Percentiles rank a stretch among this genome's conserved stretches.
phyloP scores from a whole-genome alignment of 805 yeast species.

The Lipomyces mesembrius region DNA sequence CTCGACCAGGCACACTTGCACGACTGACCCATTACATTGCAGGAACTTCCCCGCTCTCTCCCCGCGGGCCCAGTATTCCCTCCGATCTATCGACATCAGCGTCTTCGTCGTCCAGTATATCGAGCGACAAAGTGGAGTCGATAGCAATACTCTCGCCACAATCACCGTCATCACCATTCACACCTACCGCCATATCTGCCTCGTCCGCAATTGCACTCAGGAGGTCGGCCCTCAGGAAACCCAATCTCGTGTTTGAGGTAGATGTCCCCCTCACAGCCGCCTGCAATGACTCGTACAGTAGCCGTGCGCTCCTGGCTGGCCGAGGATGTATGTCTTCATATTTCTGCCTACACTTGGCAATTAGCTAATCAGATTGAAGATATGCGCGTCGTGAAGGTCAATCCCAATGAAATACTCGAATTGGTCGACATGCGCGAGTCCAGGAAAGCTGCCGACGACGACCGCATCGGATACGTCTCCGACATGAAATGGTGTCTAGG shows the following conservation, averaged over 20 bases:
- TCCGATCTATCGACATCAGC: background rate
- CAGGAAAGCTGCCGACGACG: slow-evolving; percentile 31
- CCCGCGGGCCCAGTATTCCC: background rate
- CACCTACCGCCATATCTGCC: background rate
- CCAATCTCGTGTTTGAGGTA: slow-evolving; percentile 13
- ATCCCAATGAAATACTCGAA: slow-evolving; percentile 14
- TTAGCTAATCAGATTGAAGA: slow-evolving; percentile 5
- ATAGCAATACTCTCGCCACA: background rate
- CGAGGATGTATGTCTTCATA: slow-evolving; percentile 23
- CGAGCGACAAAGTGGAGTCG: background rate
- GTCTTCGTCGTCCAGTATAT: slow-evolving; percentile 2
- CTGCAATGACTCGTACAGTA: slow-evolving; percentile 19
- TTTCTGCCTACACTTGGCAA: background rate
- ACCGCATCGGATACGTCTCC: slow-evolving; percentile 43
- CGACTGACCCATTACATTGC: slow-evolving; percentile 22
- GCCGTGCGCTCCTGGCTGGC: slow-evolving; percentile 32
- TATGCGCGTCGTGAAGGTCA: slow-evolving; percentile 27
- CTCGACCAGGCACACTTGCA: slow-evolving; percentile 23
- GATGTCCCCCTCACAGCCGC: slow-evolving; percentile 29
- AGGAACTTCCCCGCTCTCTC: slow-evolving; percentile 14
- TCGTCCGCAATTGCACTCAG: background rate
- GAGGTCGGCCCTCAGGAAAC: background rate
- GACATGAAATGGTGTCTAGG: slow-evolving; percentile 46
- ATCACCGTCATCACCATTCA: slow-evolving; percentile 5
- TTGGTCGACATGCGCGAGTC: background rate